Evolutionary conservation across 805 yeast genomes (phyloP).

Genomic region (Saccharomycopsis fibuligera): DNA sequence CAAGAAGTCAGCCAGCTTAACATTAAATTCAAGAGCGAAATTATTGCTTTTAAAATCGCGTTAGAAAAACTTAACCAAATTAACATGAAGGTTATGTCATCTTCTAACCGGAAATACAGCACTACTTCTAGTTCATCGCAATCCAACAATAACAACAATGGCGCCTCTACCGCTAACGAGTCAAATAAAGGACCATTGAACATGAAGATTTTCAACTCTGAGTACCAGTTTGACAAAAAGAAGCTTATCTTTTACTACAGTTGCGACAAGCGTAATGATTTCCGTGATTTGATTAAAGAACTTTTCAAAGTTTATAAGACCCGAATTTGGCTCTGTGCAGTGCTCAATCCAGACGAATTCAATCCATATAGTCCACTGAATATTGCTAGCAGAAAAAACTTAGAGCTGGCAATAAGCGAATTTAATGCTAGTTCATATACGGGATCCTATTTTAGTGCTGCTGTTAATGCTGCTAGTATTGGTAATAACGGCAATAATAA

Average conservation of each 20-base stretch:
- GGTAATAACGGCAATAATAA: no score
- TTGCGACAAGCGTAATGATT: slow-evolving; percentile 62
- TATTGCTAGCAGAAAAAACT: slow-evolving; percentile 12
- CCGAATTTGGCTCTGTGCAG: slow-evolving; percentile 80
- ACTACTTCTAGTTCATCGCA: not conserved
- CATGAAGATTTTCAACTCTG: slow-evolving; percentile 65
- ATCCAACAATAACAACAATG: slow-evolving; percentile 26
- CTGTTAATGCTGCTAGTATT: no score
- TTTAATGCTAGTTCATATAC: not conserved
- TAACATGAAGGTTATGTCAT: slow-evolving; percentile 8
- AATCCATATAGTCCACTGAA: slow-evolving; percentile 15
- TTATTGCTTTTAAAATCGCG: slow-evolving; percentile 64
- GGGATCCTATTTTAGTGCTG: not conserved
- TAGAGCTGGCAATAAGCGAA: slow-evolving; percentile 4
- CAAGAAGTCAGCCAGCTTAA: slow-evolving; percentile 58
- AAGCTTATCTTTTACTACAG: slow-evolving; percentile 68
- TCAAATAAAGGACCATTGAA: slow-evolving; percentile 33
- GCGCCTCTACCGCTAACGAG: slow-evolving; percentile 21
- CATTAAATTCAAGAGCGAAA: slow-evolving; percentile 63
- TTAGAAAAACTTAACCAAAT: slow-evolving; percentile 39
- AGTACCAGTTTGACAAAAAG: slow-evolving; percentile 76
- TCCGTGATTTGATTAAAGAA: slow-evolving; percentile 66
- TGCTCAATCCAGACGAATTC: slow-evolving; percentile 30
- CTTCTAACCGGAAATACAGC: not conserved
- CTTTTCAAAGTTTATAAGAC: slow-evolving; percentile 71